phyloP scores from a whole-genome alignment of 2,329 filamentous ascomycete genomes.

The Atkinsonella hypoxylon region DNA sequence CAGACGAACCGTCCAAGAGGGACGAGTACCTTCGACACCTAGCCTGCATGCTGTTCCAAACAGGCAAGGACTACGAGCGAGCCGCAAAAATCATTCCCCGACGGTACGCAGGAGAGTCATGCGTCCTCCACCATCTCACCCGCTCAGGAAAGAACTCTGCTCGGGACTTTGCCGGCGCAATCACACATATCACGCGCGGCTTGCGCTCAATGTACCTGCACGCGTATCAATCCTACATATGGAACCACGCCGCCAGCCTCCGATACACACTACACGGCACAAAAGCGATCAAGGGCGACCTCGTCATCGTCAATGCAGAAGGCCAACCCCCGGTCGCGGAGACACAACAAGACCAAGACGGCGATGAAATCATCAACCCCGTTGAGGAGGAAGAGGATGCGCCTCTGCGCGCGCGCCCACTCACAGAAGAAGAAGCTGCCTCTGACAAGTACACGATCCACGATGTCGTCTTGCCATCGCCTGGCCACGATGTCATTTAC shows the following conservation, averaged over 20 bases:
- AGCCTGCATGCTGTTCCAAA: conserved; percentile 64
- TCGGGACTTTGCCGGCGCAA: conserved; percentile 68
- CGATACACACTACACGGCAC: conserved; percentile 66
- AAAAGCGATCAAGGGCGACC: conserved; percentile 70
- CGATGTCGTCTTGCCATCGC: conserved; percentile 84
- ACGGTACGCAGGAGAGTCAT: conserved; percentile 69
- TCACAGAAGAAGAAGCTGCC: conserved; percentile 66
- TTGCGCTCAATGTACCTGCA: conserved; percentile 92
- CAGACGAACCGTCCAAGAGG: conserved; percentile 41
- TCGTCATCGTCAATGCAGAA: conserved; percentile 48
- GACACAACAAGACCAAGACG: conserved; percentile 52
- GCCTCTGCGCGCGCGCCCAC: conserved; percentile 49
- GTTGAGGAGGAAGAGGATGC: conserved; percentile 29
- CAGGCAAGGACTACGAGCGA: conserved; percentile 41
- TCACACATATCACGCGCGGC: conserved; percentile 68
- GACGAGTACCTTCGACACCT: conserved; percentile 73
- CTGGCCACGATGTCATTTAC: conserved; percentile 82
- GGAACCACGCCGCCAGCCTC: conserved; percentile 76
- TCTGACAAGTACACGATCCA: conserved; percentile 70
- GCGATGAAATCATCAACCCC: conserved; percentile 31
- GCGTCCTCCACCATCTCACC: conserved; percentile 66
- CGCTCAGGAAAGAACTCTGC: conserved; percentile 31
- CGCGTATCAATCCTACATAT: conserved; percentile 88
- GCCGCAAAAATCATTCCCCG: conserved; percentile 61
- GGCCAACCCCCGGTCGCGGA: conserved; percentile 15